Conservation (phyloP, 176 grass and related monocot genomes). For the Oryza australiensis region DNA sequence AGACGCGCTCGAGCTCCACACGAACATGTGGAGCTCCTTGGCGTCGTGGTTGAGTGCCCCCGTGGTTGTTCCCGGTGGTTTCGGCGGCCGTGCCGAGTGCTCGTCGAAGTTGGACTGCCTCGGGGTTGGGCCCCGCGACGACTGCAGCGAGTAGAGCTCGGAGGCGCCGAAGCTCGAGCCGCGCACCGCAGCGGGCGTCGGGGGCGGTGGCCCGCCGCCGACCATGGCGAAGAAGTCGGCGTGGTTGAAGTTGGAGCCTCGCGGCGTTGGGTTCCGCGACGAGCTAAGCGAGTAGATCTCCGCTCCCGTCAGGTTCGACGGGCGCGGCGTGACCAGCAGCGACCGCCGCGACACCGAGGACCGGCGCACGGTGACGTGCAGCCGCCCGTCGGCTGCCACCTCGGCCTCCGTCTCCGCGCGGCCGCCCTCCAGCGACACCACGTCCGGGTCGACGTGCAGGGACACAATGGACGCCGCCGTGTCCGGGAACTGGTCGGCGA, state of each 20-base stretch:
- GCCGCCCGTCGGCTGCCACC: slow-evolving; percentile 59
- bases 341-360: slow-evolving; percentile 72
- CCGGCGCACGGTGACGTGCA: slow-evolving; percentile 69
- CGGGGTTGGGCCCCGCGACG: slow-evolving; percentile 73
- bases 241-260: slow-evolving; percentile 87
- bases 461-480: slow-evolving; percentile 68
- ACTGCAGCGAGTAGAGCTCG: slow-evolving; percentile 67
- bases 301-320: slow-evolving; percentile 78
- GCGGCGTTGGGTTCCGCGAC: slow-evolving; percentile 77
- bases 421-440: slow-evolving; percentile 67
- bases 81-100: slow-evolving; percentile 11
- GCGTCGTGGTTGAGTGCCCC: slow-evolving; percentile 56
- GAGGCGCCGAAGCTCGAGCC: slow-evolving; percentile 73
- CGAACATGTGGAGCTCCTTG: slow-evolving; percentile 99
- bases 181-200: slow-evolving; percentile 32
- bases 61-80: background rate
- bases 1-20: slow-evolving; percentile 84
- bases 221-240: slow-evolving; percentile 88
- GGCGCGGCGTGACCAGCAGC: slow-evolving; percentile 65
- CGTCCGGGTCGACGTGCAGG: slow-evolving; percentile 59
- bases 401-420: slow-evolving; percentile 61
- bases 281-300: slow-evolving; percentile 92
- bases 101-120: slow-evolving; percentile 88
- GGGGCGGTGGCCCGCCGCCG: slow-evolving; percentile 44
- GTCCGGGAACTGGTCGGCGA: slow-evolving; percentile 77